phyloP scores from a whole-genome alignment of 305 asterid species.

The Ilex paraguariensis region DNA sequence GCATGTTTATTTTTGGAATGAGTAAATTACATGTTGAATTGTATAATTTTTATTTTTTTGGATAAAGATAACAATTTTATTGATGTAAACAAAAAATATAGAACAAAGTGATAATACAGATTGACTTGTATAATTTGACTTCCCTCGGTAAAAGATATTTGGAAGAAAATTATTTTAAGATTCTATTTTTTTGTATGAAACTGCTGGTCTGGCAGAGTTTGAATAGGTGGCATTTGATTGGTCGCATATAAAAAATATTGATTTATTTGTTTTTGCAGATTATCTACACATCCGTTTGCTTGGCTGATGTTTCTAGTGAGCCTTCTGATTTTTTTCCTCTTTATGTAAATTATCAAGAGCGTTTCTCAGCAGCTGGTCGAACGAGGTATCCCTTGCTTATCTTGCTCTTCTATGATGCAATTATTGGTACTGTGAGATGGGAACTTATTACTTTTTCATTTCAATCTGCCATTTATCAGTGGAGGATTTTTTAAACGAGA shows the following conservation, averaged over 20 bases:
- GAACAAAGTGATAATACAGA: too few relatives aligned
- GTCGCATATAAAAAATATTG: background rate
- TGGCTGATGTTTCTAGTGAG: slow-evolving; percentile 87
- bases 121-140: too few relatives aligned
- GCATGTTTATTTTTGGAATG: too few relatives aligned
- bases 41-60: too few relatives aligned
- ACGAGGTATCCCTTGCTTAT: slow-evolving; percentile 48
- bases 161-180: too few relatives aligned
- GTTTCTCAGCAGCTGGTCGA: slow-evolving; percentile 96
- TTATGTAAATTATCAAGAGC: slow-evolving; percentile 89
- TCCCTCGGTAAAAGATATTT: too few relatives aligned
- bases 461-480: slow-evolving; percentile 39
- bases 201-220: too few relatives aligned
- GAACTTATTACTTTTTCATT: slow-evolving; percentile 11
- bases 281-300: slow-evolving; percentile 85
- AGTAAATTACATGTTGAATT: too few relatives aligned
- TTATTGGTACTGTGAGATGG: slow-evolving; percentile 9
- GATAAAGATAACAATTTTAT: too few relatives aligned
- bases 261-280: slow-evolving; percentile 39
- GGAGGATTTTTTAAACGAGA: slow-evolving; percentile 99
- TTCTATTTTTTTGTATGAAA: too few relatives aligned
- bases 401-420: slow-evolving; percentile 9
- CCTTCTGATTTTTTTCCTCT: slow-evolving; percentile 97
- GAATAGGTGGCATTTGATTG: too few relatives aligned
- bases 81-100: too few relatives aligned